Evolutionary conservation across 441 rosid species (phyloP).

Genomic region (Capsella rubella): DNA sequence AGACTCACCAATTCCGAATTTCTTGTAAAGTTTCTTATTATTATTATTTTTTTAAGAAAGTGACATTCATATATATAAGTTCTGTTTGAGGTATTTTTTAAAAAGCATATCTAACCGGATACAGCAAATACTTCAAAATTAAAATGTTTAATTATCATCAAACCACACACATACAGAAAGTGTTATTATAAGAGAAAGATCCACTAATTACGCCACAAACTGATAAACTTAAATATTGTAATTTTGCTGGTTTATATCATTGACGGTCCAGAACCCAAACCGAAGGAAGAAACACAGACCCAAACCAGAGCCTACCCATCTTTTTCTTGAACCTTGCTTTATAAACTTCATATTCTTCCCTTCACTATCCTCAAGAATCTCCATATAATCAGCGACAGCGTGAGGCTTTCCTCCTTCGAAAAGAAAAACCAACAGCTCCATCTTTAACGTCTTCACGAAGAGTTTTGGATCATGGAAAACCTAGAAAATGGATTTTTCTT

Average conservation of each 20-base stretch:
- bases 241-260: not conserved
- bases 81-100: not conserved
- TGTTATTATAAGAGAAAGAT: slow-evolving; percentile 12
- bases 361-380: slow-evolving; percentile 64
- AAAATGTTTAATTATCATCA: not conserved
- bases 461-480: slow-evolving; percentile 43
- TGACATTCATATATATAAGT: not conserved
- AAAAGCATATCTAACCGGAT: not conserved
- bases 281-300: slow-evolving; percentile 63
- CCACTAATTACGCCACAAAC: not conserved
- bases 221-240: not conserved
- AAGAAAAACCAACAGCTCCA: slow-evolving; percentile 35
- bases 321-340: slow-evolving; percentile 75
- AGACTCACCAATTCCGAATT: not conserved
- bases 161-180: slow-evolving; percentile 15
- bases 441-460: slow-evolving; percentile 49
- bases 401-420: slow-evolving; percentile 46
- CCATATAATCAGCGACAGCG: slow-evolving; percentile 43
- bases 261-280: slow-evolving; percentile 50
- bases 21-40: not conserved
- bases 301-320: slow-evolving; percentile 73
- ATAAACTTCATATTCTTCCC: slow-evolving; percentile 63
- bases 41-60: too few relatives aligned
- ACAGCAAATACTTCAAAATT: not conserved
- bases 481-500: slow-evolving; percentile 52